Evolutionary conservation across 106 monocot genomes (phyloP), one percentile per base, ranked within the genome.

Genomic region (Cymbidium sinense): DNA sequence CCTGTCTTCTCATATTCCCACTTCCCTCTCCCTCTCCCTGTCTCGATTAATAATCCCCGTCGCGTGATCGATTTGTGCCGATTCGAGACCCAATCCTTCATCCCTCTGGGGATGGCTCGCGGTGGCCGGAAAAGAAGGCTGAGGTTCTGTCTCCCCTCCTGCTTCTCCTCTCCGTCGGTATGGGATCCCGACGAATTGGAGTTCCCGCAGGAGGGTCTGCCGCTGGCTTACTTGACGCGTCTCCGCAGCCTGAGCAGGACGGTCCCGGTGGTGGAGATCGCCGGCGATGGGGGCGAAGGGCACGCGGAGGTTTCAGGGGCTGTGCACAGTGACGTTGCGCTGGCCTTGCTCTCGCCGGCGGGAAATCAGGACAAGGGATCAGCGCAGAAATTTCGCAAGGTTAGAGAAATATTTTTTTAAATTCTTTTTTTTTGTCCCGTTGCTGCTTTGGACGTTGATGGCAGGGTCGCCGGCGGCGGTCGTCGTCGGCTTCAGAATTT

Each of bases 121-220:
- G 71, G 35, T 18, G 35, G 21, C 37, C 71, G 43, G 21, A 62
- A 33, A 7, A 64, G 29, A 51, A 62, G 54, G 74, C 33, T 30
- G 34, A 28, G 28, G 37, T 50, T 43, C 8, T 43, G 74, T 39
- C 50, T 84, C 2, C 47, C 29, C 7, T 74, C 67, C 33, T 83
- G 83, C 62, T 83, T 83, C 62, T 8, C 54, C 10, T 28, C 29
- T 21, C 51, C 83, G 27, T 34, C 51, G 4, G 82, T 73, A 7
- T 29, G 21, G 31, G 77, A 50, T 41, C 21, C 77, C 34, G 77
- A 82, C 6, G 71, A 39, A 27, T 31, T 29, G 43, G 30, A 27
- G 7, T 33, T 61, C 6, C 29, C 43, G 44, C 17, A 21, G 33
- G 39, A 17, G 52, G 52, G 21, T 36, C 5, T 20, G 19, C 61